A percentile compares a stretch with the other conserved stretches of the same genome.
phyloP scores from a whole-genome alignment of 768 basidiomycete genomes.

The Krasilnikovozyma curviuscula region DNA sequence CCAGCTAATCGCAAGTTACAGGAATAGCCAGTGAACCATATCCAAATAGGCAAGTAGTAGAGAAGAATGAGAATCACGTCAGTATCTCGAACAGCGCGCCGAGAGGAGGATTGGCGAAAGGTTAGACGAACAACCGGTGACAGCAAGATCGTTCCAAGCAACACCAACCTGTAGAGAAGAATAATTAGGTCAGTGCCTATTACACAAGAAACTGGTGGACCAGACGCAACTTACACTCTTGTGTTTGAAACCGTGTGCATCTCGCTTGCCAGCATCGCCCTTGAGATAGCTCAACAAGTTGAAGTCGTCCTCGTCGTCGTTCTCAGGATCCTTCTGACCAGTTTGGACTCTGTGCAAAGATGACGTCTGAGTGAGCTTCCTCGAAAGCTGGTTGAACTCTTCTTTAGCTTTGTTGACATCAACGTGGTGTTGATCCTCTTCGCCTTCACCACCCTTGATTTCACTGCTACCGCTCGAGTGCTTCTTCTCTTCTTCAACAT shows the following conservation, averaged over 20 bases:
- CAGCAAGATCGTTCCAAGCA: constrained; percentile 21
- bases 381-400: constrained; percentile 13
- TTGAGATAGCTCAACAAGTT: constrained; percentile 24
- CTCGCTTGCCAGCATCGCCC: constrained; percentile 12
- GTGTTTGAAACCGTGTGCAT: constrained; percentile 27
- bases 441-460: too few species aligned
- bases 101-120: too few species aligned
- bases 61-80: too few species aligned
- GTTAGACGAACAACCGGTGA: constrained; percentile 28
- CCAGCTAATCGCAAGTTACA: too few species aligned
- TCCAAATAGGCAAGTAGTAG: too few species aligned
- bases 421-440: too few species aligned
- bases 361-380: constrained; percentile 10
- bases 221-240: constrained; percentile 16
- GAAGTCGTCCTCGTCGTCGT: constrained; percentile 23
- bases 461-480: too few species aligned
- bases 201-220: background rate
- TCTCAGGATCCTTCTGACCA: constrained; percentile 13
- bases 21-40: too few species aligned
- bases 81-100: too few species aligned
- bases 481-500: too few species aligned
- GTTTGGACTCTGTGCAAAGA: constrained; percentile 7
- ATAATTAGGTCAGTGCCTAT: background rate
- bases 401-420: constrained; percentile 13
- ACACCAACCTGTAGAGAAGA: constrained; percentile 20